A percentile compares a stretch with the other conserved stretches of the same genome.
Conservation (phyloP, 73 alveolate genomes). For the Stentor coeruleus region DNA sequence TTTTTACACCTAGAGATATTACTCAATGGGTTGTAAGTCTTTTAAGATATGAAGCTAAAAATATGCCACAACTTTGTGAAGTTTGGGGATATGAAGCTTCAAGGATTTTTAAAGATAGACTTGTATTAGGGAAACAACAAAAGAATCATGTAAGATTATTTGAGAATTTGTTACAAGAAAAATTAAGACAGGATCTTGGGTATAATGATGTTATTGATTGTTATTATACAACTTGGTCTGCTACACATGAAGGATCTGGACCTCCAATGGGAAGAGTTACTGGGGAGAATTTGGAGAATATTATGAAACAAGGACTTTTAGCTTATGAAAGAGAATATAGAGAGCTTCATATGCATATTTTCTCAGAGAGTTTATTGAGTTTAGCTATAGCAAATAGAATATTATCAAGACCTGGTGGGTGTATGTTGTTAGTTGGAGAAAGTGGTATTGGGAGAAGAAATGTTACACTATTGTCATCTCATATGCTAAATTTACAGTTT, state of each 20-base stretch:
- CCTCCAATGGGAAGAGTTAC: slow-evolving; percentile 24
- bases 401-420: slow-evolving; percentile 63
- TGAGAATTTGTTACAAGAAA: slow-evolving; percentile 45
- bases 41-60: slow-evolving; percentile 94
- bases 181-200: slow-evolving; percentile 14
- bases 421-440: slow-evolving; percentile 94
- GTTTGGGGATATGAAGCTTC: slow-evolving; percentile 94
- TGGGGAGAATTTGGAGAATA: slow-evolving; percentile 48
- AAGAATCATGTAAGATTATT: slow-evolving; percentile 45
- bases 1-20: slow-evolving; percentile 98
- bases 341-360: slow-evolving; percentile 72
- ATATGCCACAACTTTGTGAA: slow-evolving; percentile 76
- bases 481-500: slow-evolving; percentile 69
- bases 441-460: slow-evolving; percentile 99
- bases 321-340: slow-evolving; percentile 92
- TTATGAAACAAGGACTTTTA: slow-evolving; percentile 63
- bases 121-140: slow-evolving; percentile 58
- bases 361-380: slow-evolving; percentile 74
- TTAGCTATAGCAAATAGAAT: slow-evolving; percentile 71
- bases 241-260: slow-evolving; percentile 25
- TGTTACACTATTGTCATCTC: slow-evolving; percentile 67
- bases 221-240: slow-evolving; percentile 22
- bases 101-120: slow-evolving; percentile 96
- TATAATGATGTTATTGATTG: not conserved
- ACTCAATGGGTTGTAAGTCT: slow-evolving; percentile 92